phyloP scores from a whole-genome alignment of 192 early-diverging fungal species.

The Backusella tuberculispora region DNA sequence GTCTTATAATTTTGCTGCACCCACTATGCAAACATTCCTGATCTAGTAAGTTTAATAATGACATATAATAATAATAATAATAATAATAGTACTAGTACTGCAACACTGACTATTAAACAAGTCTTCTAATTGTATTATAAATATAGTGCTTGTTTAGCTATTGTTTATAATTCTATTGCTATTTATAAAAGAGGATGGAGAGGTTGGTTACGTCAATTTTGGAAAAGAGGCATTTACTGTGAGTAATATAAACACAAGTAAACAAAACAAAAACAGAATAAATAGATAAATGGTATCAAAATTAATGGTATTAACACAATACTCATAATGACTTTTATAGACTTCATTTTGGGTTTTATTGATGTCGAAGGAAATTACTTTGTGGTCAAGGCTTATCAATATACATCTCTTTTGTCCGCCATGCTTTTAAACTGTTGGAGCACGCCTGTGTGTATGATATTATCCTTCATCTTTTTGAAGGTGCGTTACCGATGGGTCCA shows the following conservation, averaged over 20 bases:
- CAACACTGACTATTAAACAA: too few species aligned
- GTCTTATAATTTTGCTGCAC: slow-evolving; percentile 55
- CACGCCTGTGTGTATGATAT: slow-evolving; percentile 71
- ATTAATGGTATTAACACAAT: background rate
- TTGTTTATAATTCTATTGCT: slow-evolving; percentile 56
- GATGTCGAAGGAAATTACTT: slow-evolving; percentile 88
- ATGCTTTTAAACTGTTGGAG: slow-evolving; percentile 84
- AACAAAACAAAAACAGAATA: background rate
- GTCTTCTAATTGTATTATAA: background rate
- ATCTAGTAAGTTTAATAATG: slow-evolving; percentile 55
- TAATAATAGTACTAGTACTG: too few species aligned
- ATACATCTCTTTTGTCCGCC: slow-evolving; percentile 75
- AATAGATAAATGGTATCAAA: too few species aligned
- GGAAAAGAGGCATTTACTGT: slow-evolving; percentile 49
- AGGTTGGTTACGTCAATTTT: slow-evolving; percentile 51
- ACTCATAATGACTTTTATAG: slow-evolving; percentile 13
- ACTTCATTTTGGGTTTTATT: slow-evolving; percentile 63
- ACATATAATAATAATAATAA: background rate
- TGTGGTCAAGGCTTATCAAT: slow-evolving; percentile 75
- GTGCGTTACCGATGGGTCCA: slow-evolving; percentile 68
- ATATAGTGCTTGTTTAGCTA: slow-evolving; percentile 55
- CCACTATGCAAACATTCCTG: slow-evolving; percentile 75
- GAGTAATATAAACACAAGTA: slow-evolving; percentile 14
- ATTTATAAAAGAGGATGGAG: slow-evolving; percentile 54
- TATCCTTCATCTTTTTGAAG: slow-evolving; percentile 67